Conservation (phyloP, 371 early-diverging fungal species). For the Mucor piriformis region DNA sequence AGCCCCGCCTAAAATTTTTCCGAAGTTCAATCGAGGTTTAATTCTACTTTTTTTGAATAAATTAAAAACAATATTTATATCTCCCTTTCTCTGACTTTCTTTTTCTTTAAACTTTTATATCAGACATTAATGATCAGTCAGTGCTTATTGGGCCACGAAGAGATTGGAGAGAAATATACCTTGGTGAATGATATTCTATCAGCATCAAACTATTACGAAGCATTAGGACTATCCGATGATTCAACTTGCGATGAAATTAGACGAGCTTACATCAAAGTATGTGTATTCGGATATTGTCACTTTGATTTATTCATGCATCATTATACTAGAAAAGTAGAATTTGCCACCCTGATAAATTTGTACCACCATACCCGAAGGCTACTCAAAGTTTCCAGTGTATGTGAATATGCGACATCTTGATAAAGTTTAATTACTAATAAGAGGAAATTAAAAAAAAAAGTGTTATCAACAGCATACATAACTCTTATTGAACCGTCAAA, state of each 20-base stretch:
- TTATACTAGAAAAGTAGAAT: conserved; percentile 36
- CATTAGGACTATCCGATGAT: conserved; percentile 29
- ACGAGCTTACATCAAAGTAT: conserved; percentile 45
- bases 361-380: conserved; percentile 28
- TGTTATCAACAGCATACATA: conserved; percentile 60
- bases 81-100: background rate
- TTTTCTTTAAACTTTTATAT: background rate
- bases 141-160: background rate
- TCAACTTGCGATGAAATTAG: conserved; percentile 38
- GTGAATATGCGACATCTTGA: background rate
- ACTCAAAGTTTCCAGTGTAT: conserved; percentile 45
- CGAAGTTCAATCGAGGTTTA: background rate
- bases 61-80: conserved; percentile 2
- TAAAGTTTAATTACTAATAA: background rate
- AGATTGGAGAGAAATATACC: conserved; percentile 32
- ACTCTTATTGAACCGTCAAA: conserved; percentile 59
- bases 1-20: background rate
- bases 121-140: conserved; percentile 1
- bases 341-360: conserved; percentile 50
- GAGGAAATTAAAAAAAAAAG: conserved; percentile 27
- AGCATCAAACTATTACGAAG: conserved; percentile 36
- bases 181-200: conserved; percentile 36
- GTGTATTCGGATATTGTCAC: background rate
- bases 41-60: background rate
- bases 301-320: background rate